A percentile compares a stretch with the other conserved stretches of the same genome.
Evolutionary conservation across 2,329 filamentous ascomycete species (phyloP).

Genomic region (Neoscytalidium dimidiatum): DNA sequence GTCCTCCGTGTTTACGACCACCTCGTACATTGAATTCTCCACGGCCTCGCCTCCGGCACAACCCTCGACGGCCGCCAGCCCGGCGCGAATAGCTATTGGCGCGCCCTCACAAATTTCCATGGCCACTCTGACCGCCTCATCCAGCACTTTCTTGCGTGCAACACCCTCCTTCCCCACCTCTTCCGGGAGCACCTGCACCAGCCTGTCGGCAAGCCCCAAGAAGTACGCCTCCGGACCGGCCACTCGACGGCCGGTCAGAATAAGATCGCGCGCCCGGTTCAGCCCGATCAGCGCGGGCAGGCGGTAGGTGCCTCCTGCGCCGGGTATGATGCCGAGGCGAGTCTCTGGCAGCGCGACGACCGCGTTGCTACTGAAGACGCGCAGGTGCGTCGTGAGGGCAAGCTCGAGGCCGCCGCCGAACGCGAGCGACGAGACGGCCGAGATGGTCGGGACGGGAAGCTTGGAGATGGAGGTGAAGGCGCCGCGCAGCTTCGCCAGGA

Average conservation of each 20-base stretch:
- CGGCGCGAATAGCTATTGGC: constrained; percentile 78
- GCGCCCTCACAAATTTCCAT: constrained; percentile 87
- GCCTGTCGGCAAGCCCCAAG: constrained; percentile 83
- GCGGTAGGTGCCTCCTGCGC: constrained; percentile 88
- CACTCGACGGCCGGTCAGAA: constrained; percentile 87
- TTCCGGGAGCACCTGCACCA: constrained; percentile 75
- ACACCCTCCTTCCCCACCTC: constrained; percentile 50
- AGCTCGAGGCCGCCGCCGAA: constrained; percentile 94
- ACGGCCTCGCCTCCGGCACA: constrained; percentile 67
- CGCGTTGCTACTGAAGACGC: constrained; percentile 79
- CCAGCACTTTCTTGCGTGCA: constrained; percentile 69
- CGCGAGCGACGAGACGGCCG: constrained; percentile 80
- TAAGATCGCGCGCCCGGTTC: constrained; percentile 80
- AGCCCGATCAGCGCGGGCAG: constrained; percentile 80
- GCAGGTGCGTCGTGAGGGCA: constrained; percentile 84
- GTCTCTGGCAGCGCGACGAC: constrained; percentile 87
- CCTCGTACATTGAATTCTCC: constrained; percentile 86
- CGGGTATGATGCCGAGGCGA: constrained; percentile 88
- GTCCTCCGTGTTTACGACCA: constrained; percentile 82
- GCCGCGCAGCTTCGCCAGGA: constrained; percentile 73
- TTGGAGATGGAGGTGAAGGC: constrained; percentile 73
- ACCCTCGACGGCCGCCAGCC: constrained; percentile 73
- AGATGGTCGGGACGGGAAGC: constrained; percentile 87
- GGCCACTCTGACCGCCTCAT: constrained; percentile 76
- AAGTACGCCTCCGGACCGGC: constrained; percentile 85